These are phyloP conservation scores for Millerozyma miso DNA, from an alignment of 805 yeast species.

Conservation along the genomic window DNA sequence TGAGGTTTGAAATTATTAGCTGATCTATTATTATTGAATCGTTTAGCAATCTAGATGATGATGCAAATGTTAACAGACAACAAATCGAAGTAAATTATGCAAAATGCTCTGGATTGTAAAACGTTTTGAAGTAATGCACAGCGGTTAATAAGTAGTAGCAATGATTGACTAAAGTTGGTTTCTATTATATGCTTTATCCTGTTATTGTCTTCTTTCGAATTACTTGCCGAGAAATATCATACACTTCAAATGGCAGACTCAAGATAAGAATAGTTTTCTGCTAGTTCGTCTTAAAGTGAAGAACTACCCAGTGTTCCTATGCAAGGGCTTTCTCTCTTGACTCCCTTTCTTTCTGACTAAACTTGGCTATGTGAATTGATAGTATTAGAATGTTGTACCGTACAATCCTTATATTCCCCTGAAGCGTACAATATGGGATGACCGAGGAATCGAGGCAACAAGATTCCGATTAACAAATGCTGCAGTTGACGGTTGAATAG, in stretches of 20 bases:
- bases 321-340: too few relatives aligned
- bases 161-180: not conserved
- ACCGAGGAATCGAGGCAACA: too few relatives aligned
- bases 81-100: not conserved
- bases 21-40: not conserved
- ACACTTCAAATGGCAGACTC: not conserved
- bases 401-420: too few relatives aligned
- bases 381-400: too few relatives aligned
- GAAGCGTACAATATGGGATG: too few relatives aligned
- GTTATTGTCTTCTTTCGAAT: not conserved
- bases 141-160: not conserved
- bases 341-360: too few relatives aligned
- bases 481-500: not conserved
- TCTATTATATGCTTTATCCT: not conserved
- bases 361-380: too few relatives aligned
- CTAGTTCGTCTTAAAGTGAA: too few relatives aligned
- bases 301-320: too few relatives aligned
- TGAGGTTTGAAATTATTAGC: not conserved
- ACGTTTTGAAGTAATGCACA: not conserved
- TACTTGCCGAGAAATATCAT: not conserved
- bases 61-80: not conserved
- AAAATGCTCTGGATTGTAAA: not conserved
- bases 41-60: not conserved
- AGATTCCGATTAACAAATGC: not conserved
- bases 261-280: too few relatives aligned